Evolutionary conservation across 1,284 basidiomycete genomes (phyloP), one percentile per base, ranked within the genome.

Genomic region (Boletellus deceptivus): DNA sequence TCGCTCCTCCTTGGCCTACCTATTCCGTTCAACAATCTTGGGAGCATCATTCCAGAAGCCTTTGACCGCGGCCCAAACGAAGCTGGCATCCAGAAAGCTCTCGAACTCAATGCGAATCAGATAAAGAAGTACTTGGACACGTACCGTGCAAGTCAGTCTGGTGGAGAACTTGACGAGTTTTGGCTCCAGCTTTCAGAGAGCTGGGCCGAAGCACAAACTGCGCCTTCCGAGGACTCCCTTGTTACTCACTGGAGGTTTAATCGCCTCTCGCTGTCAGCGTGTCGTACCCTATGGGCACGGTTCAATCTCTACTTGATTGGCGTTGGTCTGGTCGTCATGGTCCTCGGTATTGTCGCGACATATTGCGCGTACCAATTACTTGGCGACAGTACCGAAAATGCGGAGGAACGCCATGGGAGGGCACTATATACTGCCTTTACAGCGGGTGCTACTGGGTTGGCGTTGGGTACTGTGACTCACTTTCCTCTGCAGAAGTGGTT

Each of bases 21-120:
- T 0, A 89, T 99, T 43, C 97, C 97, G 0, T 98, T 89, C 75
- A 98, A 96, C 71, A 98, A 93, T 60, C 84, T 99, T 14, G 97
- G 97, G 0, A 82, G 79, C 2, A 73, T 97, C 51, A 91, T 99
- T 22, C 96, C 96, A 0, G 95, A 99, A 64, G 72, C 94, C 16
- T 98, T 99, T 66, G 63, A 79, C 84, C 57, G 78, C 33, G 57
- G 58, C 14, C 6, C 14, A 6, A 17, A 50, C 6, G 65, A 68
- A 1, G 53, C 58, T 2, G 55, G 56, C 6, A 55, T 80, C 1
- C 57, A 75, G 18, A 72, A 73, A 2, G 93, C 93, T 0, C 77
- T 93, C 3, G 70, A 81, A 47, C 71, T 89, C 50, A 96, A 96
- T 58, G 79, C 83, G 0, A 74, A 74, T 14, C 96, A 98, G 69